These are phyloP conservation scores for Binderoboletus segoi DNA, from an alignment of 1,284 basidiomycete species.

Conservation along the genomic window DNA sequence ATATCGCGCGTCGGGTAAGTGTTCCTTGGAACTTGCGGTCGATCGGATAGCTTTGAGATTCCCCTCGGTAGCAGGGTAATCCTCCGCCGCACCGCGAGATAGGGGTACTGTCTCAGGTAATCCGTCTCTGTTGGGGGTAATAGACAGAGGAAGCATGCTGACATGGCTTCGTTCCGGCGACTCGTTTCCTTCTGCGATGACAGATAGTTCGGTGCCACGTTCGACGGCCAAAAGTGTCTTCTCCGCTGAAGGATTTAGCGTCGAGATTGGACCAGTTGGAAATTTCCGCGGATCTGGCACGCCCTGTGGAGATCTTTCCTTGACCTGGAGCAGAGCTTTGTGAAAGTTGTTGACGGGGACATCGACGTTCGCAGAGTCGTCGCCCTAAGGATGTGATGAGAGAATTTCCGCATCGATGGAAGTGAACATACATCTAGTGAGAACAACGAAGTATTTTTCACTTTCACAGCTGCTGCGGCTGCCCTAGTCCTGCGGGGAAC, in stretches of 20 bases:
- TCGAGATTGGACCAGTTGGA: not conserved
- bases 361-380: conserved; percentile 42
- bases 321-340: conserved; percentile 48
- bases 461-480: conserved; percentile 47
- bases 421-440: conserved; percentile 49
- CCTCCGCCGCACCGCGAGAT: not conserved
- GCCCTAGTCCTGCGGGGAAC: conserved; percentile 52
- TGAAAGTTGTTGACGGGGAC: conserved; percentile 52
- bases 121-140: not conserved
- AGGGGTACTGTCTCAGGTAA: not conserved
- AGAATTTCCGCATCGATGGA: not conserved
- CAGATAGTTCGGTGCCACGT: conserved; percentile 52
- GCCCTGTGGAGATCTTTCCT: conserved; percentile 26
- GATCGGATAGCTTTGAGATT: not conserved
- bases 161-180: conserved; percentile 42
- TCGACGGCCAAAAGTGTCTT: conserved; percentile 5
- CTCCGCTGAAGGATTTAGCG: not conserved
- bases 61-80: not conserved
- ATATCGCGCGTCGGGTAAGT: not conserved
- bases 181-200: conserved; percentile 75
- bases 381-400: conserved; percentile 32
- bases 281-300: not conserved
- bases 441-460: conserved; percentile 42
- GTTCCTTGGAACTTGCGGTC: not conserved
- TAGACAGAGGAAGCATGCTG: conserved; percentile 22